Evolutionary conservation across 257 asterid species (phyloP).

Genomic region (Scutellaria barbata): DNA sequence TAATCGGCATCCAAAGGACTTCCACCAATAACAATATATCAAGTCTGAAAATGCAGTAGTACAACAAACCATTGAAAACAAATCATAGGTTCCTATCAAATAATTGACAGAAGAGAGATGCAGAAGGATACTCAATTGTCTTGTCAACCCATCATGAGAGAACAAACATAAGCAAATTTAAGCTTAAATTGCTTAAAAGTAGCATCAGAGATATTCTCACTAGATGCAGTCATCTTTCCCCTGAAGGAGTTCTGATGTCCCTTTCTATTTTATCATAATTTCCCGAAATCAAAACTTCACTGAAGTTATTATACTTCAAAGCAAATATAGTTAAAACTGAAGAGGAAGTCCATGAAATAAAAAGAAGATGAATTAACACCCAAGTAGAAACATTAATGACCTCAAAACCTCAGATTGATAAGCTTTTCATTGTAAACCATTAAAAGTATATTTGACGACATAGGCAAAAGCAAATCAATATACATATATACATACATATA

Average conservation of each 20-base stretch:
- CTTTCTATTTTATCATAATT: slow-evolving; percentile 35
- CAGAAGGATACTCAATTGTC: neutral
- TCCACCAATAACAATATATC: neutral
- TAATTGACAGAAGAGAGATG: neutral
- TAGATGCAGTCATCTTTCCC: too few species aligned
- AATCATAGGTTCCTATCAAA: neutral
- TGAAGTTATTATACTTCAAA: neutral
- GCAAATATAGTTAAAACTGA: neutral
- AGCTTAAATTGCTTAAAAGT: neutral
- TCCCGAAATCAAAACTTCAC: neutral
- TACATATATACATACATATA: too few species aligned
- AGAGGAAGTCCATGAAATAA: neutral
- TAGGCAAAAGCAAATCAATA: neutral
- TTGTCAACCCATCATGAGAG: neutral
- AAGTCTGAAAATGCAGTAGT: neutral
- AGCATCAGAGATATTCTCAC: slow-evolving; percentile 2
- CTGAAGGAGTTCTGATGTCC: slow-evolving; percentile 62
- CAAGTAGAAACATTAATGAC: neutral
- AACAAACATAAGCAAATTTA: neutral
- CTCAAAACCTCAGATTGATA: neutral
- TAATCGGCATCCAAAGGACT: neutral
- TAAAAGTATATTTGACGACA: neutral
- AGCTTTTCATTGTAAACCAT: neutral
- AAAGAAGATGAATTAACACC: neutral
- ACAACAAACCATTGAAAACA: neutral